Percentiles rank a stretch among this genome's conserved stretches.
phyloP scores from a whole-genome alignment of 108 stramenopile genomes.

The Skeletonema costatum region DNA sequence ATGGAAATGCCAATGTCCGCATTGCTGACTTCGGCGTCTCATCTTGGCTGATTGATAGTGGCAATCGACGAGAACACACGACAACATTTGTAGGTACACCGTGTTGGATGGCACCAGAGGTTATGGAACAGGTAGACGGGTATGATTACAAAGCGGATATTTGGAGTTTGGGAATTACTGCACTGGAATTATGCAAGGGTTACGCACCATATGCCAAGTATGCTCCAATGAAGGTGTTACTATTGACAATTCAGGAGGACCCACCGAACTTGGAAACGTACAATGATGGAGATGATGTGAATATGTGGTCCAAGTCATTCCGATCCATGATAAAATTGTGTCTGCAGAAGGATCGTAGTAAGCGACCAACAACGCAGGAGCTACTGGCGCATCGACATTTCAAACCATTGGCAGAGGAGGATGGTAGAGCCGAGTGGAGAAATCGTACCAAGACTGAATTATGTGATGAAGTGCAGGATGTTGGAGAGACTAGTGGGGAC shows the following conservation, averaged over 20 bases:
- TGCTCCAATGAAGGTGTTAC: constrained; percentile 96
- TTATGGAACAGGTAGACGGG: constrained; percentile 97
- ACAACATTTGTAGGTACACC: constrained; percentile 95
- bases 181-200: constrained; percentile 98
- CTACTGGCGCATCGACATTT: constrained; percentile 61
- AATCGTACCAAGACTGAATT: constrained; percentile 51
- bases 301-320: constrained; percentile 72
- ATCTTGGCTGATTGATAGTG: constrained; percentile 77
- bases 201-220: constrained; percentile 97
- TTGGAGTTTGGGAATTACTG: constrained; percentile 98
- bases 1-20: constrained; percentile 74
- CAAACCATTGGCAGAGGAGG: constrained; percentile 43
- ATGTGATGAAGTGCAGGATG: constrained; percentile 68
- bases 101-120: constrained; percentile 94
- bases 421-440: constrained; percentile 38
- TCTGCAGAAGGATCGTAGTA: constrained; percentile 84
- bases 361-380: constrained; percentile 71
- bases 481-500: constrained; percentile 38
- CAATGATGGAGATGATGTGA: constrained; percentile 68
- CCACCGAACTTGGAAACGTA: constrained; percentile 92
- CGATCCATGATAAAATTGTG: constrained; percentile 64
- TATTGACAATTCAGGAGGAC: constrained; percentile 95
- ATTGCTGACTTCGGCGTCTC: constrained; percentile 98
- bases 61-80: constrained; percentile 73
- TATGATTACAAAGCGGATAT: constrained; percentile 98